Evolutionary conservation across 2,329 filamentous ascomycete species (phyloP), one percentile per base, ranked within the genome.

Genomic region (Fusarium papillatum): DNA sequence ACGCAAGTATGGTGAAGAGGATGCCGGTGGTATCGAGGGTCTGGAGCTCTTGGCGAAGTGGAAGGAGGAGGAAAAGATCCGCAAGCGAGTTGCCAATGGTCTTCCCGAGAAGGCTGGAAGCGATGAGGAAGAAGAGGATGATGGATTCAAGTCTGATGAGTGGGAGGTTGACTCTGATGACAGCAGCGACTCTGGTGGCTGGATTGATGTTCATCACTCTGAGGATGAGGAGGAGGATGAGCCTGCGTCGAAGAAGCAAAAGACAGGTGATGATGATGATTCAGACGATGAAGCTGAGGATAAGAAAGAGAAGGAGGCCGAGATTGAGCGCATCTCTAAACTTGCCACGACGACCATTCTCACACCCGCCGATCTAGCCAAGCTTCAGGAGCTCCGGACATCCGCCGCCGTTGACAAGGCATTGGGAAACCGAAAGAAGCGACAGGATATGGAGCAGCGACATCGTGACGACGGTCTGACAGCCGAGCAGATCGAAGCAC

Each of bases 341-440:
- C 91, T 98, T 53, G 96, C 96, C n/a, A 98, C 95, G 0, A 98
- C 95, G 3, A 94, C 95, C 61, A 97, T 99, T 76, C 92, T 99
- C 73, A 99, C 97, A 0, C 97, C 97, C 0, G 97, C 97, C 16
- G 97, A 99, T 84, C 90, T 98, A n/a, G 93, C 95, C 78, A 98
- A 98, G 83, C 93, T 99, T 24, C 92, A 95, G 73, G 96, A 98
- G 84, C 92, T 99, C 29, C 94, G 95, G 59, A 88, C 94, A 62
- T 88, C 93, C 53, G 92, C 95, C 24, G 90, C 91, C 41, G 86
- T 98, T 59, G 91, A 94, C 75, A 93, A 94, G 73, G 88, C 87
- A 61, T 85, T 91, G 81, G 89, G 87, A 73, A 75, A 68, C 55
- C 81, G 84, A 61, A 82, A 84, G 70, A 90, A 88, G 82, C 85